A percentile compares a stretch with the other conserved stretches of the same genome.
phyloP scores from a whole-genome alignment of 2,329 filamentous ascomycete genomes.

The Neofusicoccum ribis region DNA sequence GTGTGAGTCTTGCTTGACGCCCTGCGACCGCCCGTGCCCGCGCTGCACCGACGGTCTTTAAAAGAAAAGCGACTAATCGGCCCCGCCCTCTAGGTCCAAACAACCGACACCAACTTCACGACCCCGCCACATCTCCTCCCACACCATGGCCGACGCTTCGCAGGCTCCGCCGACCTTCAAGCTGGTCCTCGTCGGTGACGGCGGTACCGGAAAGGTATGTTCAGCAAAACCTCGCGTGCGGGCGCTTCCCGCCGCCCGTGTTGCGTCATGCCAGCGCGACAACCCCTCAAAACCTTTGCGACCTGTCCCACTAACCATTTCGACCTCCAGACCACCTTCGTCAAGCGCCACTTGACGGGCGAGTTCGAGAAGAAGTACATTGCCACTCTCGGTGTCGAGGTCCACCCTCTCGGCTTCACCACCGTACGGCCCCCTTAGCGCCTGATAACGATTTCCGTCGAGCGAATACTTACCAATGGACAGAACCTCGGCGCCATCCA shows the following conservation, averaged over 20 bases:
- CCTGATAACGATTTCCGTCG: conserved; percentile 23
- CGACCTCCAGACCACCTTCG: conserved; percentile 83
- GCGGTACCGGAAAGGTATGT: conserved; percentile 97
- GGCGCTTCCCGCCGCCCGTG: conserved; percentile 1
- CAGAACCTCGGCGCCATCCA: conserved; percentile 93
- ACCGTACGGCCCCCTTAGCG: conserved; percentile 67
- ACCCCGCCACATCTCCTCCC: conserved; percentile 23
- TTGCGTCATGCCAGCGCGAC: conserved; percentile 13
- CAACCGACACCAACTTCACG: conserved; percentile 12
- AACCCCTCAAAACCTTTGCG: conserved; percentile 18
- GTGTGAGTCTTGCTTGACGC: conserved; percentile 8
- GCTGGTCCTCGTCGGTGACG: conserved; percentile 98
- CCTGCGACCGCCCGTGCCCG: conserved; percentile 7
- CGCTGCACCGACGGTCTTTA: background rate
- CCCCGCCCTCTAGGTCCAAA: conserved; percentile 17
- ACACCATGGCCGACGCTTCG: conserved; percentile 63
- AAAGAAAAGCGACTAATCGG: conserved; percentile 17
- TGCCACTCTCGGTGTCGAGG: conserved; percentile 98
- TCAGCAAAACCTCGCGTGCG: background rate
- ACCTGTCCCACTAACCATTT: conserved; percentile 15
- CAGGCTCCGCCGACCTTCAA: conserved; percentile 82
- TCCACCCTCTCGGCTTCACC: conserved; percentile 96
- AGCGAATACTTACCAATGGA: conserved; percentile 8
- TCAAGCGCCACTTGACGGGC: conserved; percentile 99
- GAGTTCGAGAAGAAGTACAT: conserved; percentile 99